Percentiles rank a stretch among this genome's conserved stretches.
phyloP scores from a whole-genome alignment of 495 filamentous ascomycete species.

The Xylaria telfairii region DNA sequence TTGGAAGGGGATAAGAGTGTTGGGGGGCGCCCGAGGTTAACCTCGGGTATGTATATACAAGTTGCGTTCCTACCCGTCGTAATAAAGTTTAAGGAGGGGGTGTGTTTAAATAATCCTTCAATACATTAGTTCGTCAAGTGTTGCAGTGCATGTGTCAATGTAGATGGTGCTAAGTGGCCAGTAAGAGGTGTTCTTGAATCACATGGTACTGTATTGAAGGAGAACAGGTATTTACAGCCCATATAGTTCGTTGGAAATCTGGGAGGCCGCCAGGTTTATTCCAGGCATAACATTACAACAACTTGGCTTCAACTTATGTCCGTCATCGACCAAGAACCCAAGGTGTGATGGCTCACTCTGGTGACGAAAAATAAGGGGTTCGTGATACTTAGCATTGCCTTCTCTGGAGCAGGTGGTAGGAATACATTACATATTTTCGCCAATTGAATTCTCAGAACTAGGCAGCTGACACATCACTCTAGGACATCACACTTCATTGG shows the following conservation, averaged over 20 bases:
- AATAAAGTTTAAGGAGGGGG: background rate
- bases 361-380: slow-evolving; percentile 14
- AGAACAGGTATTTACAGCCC: too few species aligned
- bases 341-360: background rate
- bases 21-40: background rate
- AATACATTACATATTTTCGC: background rate
- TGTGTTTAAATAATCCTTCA: too few species aligned
- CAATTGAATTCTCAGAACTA: background rate
- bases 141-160: background rate
- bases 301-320: background rate
- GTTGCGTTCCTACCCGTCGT: background rate
- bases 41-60: background rate
- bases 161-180: background rate
- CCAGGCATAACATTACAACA: background rate
- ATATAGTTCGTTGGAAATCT: background rate
- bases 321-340: background rate
- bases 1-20: background rate
- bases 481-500: background rate
- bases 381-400: background rate
- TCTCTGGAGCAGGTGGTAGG: background rate
- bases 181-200: too few species aligned
- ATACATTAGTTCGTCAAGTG: too few species aligned
- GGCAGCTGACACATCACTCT: background rate
- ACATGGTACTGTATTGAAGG: too few species aligned
- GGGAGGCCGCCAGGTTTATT: background rate